A percentile compares a stretch with the other conserved stretches of the same genome.
Evolutionary conservation across 768 basidiomycete genomes (phyloP).

Genomic region (Amylocystis lapponica): DNA sequence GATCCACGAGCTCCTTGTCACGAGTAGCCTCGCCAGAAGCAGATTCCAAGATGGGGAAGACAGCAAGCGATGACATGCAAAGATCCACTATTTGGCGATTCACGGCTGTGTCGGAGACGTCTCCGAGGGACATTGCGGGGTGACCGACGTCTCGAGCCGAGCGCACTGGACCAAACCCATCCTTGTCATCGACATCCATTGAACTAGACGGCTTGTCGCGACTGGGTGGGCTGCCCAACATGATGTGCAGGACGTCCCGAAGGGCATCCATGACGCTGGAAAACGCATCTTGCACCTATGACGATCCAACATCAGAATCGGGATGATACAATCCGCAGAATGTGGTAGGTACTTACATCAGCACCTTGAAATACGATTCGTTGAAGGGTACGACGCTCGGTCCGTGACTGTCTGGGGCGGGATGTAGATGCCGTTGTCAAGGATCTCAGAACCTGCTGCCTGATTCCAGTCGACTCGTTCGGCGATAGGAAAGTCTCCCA

Average conservation of each 20-base stretch:
- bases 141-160: slow-evolving; percentile 20
- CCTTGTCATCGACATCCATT: slow-evolving; percentile 39
- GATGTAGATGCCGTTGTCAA: slow-evolving; percentile 20
- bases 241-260: slow-evolving; percentile 35
- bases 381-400: slow-evolving; percentile 40
- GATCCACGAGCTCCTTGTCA: slow-evolving; percentile 53
- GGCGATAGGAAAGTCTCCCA: slow-evolving; percentile 48
- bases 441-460: slow-evolving; percentile 41
- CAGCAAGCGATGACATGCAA: slow-evolving; percentile 56
- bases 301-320: neutral
- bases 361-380: slow-evolving; percentile 58
- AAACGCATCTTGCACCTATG: slow-evolving; percentile 51
- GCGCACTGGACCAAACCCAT: slow-evolving; percentile 53
- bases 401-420: slow-evolving; percentile 7
- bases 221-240: slow-evolving; percentile 25
- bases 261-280: slow-evolving; percentile 26
- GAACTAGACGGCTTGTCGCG: slow-evolving; percentile 15
- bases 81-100: slow-evolving; percentile 36
- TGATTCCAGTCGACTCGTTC: slow-evolving; percentile 52
- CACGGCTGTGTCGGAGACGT: neutral
- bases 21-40: slow-evolving; percentile 51
- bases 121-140: neutral
- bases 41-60: slow-evolving; percentile 60
- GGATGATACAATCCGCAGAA: neutral
- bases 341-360: slow-evolving; percentile 47